phyloP scores from a whole-genome alignment of 2,329 filamentous ascomycete genomes.

The Penicillium sp. region DNA sequence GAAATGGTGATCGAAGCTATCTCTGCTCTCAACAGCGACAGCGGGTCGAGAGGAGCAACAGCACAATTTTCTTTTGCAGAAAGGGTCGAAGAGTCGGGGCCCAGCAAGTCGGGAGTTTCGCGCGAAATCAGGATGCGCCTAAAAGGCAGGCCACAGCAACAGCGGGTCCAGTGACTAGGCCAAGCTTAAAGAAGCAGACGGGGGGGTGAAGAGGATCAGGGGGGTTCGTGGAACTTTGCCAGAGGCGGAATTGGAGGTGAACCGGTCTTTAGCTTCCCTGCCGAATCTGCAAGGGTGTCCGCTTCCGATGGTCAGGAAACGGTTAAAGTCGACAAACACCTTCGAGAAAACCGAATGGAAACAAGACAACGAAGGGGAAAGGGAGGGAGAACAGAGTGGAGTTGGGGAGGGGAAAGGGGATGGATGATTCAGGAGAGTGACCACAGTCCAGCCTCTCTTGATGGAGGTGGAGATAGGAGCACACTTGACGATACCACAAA shows the following conservation, averaged over 20 bases:
- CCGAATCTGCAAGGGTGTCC: slow-evolving; percentile 1
- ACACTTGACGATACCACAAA: slow-evolving; percentile 2
- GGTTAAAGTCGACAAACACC: slow-evolving; percentile 16
- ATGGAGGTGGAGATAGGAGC: slow-evolving; percentile 20
- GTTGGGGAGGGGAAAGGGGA: slow-evolving; percentile 26
- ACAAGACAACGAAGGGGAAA: slow-evolving; percentile 13
- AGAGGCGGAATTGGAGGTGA: slow-evolving; percentile 23
- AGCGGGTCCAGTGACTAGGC: slow-evolving; percentile 35
- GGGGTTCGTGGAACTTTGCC: slow-evolving; percentile 28
- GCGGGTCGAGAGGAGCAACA: slow-evolving; percentile 29
- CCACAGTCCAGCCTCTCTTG: slow-evolving; percentile 4
- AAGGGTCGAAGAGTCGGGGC: slow-evolving; percentile 33
- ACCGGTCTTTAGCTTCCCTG: slow-evolving; percentile 4
- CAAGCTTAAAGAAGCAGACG: slow-evolving; percentile 34
- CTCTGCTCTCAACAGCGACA: slow-evolving; percentile 28
- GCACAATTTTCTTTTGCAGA: slow-evolving; percentile 35
- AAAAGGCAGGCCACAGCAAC: slow-evolving; percentile 32
- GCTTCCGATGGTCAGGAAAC: slow-evolving; percentile 5
- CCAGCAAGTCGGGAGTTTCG: slow-evolving; percentile 33
- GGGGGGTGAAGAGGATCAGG: slow-evolving; percentile 25
- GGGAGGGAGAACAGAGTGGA: slow-evolving; percentile 16
- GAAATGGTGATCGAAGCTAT: slow-evolving; percentile 31
- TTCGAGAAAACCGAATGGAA: slow-evolving; percentile 19
- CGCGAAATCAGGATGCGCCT: slow-evolving; percentile 30
- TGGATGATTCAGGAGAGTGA: slow-evolving; percentile 24